phyloP scores from a whole-genome alignment of 1,284 basidiomycete species.

The Meira miltonrushii region DNA sequence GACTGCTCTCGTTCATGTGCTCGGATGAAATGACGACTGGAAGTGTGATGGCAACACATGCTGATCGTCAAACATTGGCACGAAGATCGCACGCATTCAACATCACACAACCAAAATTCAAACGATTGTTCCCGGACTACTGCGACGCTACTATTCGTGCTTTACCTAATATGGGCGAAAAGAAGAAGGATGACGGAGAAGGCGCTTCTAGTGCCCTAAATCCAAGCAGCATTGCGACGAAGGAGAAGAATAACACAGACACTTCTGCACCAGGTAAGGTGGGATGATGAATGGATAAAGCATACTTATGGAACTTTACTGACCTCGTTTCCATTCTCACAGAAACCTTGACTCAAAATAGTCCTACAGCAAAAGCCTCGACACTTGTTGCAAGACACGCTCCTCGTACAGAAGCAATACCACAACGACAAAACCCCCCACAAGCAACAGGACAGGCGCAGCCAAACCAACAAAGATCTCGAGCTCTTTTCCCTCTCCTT shows the following conservation, averaged over 20 bases:
- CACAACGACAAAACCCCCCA: not conserved
- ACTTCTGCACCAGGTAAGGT: too few species aligned
- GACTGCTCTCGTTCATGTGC: constrained; percentile 89
- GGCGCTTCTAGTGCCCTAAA: not conserved
- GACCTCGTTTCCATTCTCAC: too few species aligned
- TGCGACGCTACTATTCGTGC: constrained; percentile 21
- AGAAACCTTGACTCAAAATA: too few species aligned
- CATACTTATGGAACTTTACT: too few species aligned
- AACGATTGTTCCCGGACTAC: constrained; percentile 46
- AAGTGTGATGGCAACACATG: constrained; percentile 72
- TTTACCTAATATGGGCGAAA: constrained; percentile 48
- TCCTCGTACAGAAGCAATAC: too few species aligned
- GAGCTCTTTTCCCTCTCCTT: constrained; percentile 6
- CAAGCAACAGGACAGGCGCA: not conserved
- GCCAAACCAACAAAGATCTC: not conserved
- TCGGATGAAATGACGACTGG: constrained; percentile 95
- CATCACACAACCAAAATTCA: constrained; percentile 69
- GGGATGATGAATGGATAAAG: too few species aligned
- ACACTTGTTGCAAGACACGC: too few species aligned
- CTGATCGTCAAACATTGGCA: constrained; percentile 73
- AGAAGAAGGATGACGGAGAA: not conserved
- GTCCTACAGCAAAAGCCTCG: too few species aligned
- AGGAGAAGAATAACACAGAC: too few species aligned
- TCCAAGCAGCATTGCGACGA: too few species aligned
- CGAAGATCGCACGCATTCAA: constrained; percentile 79